phyloP scores from a whole-genome alignment of 1,284 basidiomycete genomes.

The Phellinidium pouzarii region DNA sequence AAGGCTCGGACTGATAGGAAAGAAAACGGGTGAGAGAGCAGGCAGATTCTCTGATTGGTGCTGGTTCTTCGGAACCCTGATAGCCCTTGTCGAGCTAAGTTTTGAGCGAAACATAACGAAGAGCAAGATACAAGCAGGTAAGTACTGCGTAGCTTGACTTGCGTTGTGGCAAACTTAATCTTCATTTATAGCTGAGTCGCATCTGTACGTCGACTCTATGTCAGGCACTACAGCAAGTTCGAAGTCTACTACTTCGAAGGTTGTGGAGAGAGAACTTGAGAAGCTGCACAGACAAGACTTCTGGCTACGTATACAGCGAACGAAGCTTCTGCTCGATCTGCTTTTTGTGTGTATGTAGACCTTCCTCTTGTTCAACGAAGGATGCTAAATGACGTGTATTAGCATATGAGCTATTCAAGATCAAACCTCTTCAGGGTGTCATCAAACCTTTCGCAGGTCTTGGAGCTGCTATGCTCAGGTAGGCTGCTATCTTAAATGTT shows the following conservation, averaged over 20 bases:
- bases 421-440: conserved; percentile 53
- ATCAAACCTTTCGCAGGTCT: conserved; percentile 63
- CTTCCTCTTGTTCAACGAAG: conserved; percentile 24
- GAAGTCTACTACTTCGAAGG: conserved; percentile 47
- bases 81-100: conserved; percentile 72
- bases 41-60: conserved; percentile 74
- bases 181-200: conserved; percentile 48
- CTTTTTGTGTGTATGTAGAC: conserved; percentile 71
- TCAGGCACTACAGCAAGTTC: conserved; percentile 64
- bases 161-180: not conserved
- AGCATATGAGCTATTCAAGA: conserved; percentile 52
- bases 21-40: conserved; percentile 56
- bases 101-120: conserved; percentile 65
- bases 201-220: conserved; percentile 68
- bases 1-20: conserved; percentile 55
- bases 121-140: conserved; percentile 36
- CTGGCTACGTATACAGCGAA: conserved; percentile 63
- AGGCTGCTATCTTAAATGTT: conserved; percentile 19
- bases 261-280: conserved; percentile 64
- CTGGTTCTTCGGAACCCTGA: conserved; percentile 71
- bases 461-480: conserved; percentile 66
- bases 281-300: conserved; percentile 62
- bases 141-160: conserved; percentile 26
- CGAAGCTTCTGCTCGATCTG: conserved; percentile 73
- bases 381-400: conserved; percentile 12